phyloP scores from a whole-genome alignment of 2,329 filamentous ascomycete genomes.

The Neonectria faginata region DNA sequence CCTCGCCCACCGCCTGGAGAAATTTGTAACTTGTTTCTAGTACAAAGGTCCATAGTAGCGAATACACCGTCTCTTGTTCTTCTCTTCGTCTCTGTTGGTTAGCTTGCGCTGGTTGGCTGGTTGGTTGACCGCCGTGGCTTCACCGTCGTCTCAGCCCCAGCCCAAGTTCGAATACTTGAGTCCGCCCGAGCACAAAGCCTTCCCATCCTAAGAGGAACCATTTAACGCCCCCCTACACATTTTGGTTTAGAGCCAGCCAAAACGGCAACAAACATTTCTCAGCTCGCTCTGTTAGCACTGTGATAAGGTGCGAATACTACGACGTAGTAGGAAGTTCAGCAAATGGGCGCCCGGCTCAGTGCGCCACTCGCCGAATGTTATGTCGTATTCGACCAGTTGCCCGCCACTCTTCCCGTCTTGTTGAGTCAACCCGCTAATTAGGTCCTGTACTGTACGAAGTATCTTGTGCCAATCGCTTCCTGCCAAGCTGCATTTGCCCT shows the following conservation, averaged over 20 bases:
- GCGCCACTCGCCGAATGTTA: conserved; percentile 24
- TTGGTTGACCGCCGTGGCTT: conserved; percentile 3
- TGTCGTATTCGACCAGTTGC: conserved; percentile 24
- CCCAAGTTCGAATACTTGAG: conserved; percentile 13
- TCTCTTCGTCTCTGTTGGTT: conserved; percentile 8
- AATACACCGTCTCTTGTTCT: conserved; percentile 1
- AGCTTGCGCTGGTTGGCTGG: conserved; percentile 9
- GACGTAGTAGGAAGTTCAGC: conserved; percentile 7
- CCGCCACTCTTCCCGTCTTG: conserved; percentile 15
- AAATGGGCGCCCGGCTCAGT: conserved; percentile 13
- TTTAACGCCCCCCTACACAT: conserved; percentile 24
- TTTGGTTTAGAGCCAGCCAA: conserved; percentile 14
- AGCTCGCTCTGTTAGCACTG: conserved; percentile 22
- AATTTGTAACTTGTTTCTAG: conserved; percentile 13
- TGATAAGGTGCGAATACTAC: conserved; percentile 19
- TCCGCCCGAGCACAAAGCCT: conserved; percentile 1
- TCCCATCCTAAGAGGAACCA: conserved; percentile 16
- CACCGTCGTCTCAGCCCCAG: conserved; percentile 14
- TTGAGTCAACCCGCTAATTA: conserved; percentile 26
- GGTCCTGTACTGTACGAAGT: not conserved
- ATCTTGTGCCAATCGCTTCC: conserved; percentile 13
- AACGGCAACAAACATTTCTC: conserved; percentile 23
- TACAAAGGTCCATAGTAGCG: not conserved
- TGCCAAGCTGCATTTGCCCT: conserved; percentile 18
- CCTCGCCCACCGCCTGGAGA: conserved; percentile 10